phyloP scores from a whole-genome alignment of 495 filamentous ascomycete species.

The Xylaria palmicola region DNA sequence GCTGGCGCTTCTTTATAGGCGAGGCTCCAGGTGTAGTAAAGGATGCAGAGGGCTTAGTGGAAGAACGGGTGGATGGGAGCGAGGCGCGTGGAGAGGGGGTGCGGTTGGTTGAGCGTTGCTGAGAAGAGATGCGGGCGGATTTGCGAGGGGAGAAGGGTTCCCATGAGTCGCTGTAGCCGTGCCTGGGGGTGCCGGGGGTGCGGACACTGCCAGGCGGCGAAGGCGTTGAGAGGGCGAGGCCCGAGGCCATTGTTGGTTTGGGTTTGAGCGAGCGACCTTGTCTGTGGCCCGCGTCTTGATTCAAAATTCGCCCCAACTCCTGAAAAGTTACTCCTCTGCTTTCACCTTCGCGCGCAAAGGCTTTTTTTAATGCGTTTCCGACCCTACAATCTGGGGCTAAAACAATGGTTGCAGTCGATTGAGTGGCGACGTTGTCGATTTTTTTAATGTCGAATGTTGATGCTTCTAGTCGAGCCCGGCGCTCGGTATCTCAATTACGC shows the following conservation, averaged over 20 bases:
- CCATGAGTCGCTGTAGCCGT: constrained; percentile 68
- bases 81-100: constrained; percentile 47
- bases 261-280: constrained; percentile 9
- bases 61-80: constrained; percentile 30
- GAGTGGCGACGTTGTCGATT: not conserved
- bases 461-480: not conserved
- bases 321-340: not conserved
- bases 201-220: constrained; percentile 58
- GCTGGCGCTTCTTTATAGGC: constrained; percentile 51
- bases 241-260: constrained; percentile 27
- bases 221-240: constrained; percentile 55
- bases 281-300: not conserved
- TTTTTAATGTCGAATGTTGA: not conserved
- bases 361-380: too few species aligned
- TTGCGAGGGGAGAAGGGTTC: constrained; percentile 66
- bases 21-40: constrained; percentile 48
- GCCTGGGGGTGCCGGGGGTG: constrained; percentile 71
- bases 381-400: not conserved
- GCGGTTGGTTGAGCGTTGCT: constrained; percentile 36
- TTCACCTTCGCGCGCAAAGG: not conserved
- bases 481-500: not conserved
- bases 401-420: not conserved
- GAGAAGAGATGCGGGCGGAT: constrained; percentile 49
- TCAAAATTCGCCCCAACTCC: not conserved
- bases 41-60: constrained; percentile 24